Evolutionary conservation across 768 basidiomycete species (phyloP), one percentile per base, ranked within the genome.

Genomic region (Mycena epipterygia): DNA sequence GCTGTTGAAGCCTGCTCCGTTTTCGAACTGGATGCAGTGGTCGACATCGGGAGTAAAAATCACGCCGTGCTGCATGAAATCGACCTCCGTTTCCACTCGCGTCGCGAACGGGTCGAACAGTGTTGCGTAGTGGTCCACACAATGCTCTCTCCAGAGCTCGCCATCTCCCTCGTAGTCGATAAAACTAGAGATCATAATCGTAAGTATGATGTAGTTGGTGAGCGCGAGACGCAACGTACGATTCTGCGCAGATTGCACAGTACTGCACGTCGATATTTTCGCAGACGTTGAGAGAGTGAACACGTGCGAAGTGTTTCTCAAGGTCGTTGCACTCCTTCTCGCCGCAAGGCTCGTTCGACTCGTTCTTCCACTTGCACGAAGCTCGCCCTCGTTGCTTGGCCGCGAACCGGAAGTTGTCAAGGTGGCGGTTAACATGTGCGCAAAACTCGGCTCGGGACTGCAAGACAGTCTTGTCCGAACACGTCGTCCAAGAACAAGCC

Each of bases 21-120:
- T 30, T 16, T 62, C 68, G 35, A 64, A 69, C 11, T 64, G 25
- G 5, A 64, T 17, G 39, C 13, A 13, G 35, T 63, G 30, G 35
- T 42, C 42, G 16, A 39, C 37, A 2, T 2, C 39, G 23, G 61
- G 5, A 9, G 21, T 42, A 9, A 55, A 42, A 13, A 42, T 5
- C 3, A 62, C 33, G 8, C 41, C 39, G 51, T 41, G 48, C 3
- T 30, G 3, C 1, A 14, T 17, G 14, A 64, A 55, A 25, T 55
- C 56, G 17, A 58, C 39, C 14, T 11, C 19, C 5, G 29, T 33
- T 16, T 39, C 17, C 23, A 53, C 51, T 1, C 27, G 51, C 1
- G 12, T 30, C 1, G 35, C 29, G 19, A 64, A 64, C 0, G 37
- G 52, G 11, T 16, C 8, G 42, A 64, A 64, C n/a, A 64, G 51